Evolutionary conservation across 257 asterid species (phyloP).

Genomic region (Jasminum sambac): DNA sequence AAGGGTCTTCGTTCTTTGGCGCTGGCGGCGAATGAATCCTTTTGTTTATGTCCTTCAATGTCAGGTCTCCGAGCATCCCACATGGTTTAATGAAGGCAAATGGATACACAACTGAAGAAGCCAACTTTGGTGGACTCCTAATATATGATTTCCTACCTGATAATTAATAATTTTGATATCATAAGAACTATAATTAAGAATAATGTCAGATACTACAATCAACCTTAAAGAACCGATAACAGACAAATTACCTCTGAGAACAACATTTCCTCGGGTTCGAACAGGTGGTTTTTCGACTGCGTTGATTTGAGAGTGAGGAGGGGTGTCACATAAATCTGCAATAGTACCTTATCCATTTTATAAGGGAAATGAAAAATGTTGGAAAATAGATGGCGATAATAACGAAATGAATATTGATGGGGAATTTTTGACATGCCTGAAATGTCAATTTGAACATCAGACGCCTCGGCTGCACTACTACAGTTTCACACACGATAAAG

Average conservation of each 20-base stretch:
- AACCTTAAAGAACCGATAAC: not conserved
- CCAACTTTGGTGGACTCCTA: constrained; percentile 52
- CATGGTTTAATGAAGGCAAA: constrained; percentile 87
- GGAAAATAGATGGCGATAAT: not conserved
- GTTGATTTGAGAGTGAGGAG: constrained; percentile 43
- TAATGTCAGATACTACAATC: not conserved
- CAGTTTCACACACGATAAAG: constrained; percentile 33
- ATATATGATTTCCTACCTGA: constrained; percentile 78
- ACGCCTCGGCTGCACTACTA: constrained; percentile 45
- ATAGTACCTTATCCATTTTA: not conserved
- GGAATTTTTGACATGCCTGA: constrained; percentile 40
- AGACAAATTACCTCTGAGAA: constrained; percentile 46
- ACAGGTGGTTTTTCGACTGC: constrained; percentile 43
- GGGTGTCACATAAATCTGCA: constrained; percentile 55
- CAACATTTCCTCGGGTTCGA: constrained; percentile 49
- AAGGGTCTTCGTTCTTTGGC: constrained; percentile 45
- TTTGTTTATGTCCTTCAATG: constrained; percentile 85
- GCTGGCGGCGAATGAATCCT: constrained; percentile 51
- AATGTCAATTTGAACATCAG: constrained; percentile 57
- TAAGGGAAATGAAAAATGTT: not conserved
- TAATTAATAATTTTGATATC: constrained; percentile 20
- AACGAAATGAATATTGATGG: not conserved
- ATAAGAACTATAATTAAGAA: not conserved
- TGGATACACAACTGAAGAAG: constrained; percentile 70
- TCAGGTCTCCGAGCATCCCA: constrained; percentile 68